These are phyloP conservation scores for Pelagophyceae sp. DNA, from an alignment of 352 stramenopile species.

Conservation along the genomic window DNA sequence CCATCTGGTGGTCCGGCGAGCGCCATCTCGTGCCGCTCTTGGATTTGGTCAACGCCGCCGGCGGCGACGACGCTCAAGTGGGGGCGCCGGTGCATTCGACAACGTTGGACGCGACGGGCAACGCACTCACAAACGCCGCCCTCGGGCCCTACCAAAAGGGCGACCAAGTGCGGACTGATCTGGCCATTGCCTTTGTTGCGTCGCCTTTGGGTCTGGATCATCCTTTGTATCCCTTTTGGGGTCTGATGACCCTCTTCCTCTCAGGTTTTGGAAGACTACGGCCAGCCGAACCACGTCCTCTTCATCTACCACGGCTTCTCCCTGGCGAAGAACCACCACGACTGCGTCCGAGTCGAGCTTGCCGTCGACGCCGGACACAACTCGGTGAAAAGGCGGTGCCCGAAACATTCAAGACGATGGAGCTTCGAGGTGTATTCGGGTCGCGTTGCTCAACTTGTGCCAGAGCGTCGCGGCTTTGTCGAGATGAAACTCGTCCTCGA, in stretches of 20 bases:
- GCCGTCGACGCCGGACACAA: neutral
- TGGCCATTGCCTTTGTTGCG: too few species aligned
- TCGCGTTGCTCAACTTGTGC: too few species aligned
- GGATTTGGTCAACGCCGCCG: constrained; percentile 82
- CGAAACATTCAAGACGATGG: too few species aligned
- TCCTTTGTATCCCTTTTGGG: too few species aligned
- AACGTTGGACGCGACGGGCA: neutral
- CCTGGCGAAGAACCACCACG: constrained; percentile 58
- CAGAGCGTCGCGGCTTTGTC: too few species aligned
- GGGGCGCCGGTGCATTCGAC: constrained; percentile 21
- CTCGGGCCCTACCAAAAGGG: constrained; percentile 29
- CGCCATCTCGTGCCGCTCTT: constrained; percentile 78
- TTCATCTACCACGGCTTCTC: constrained; percentile 81
- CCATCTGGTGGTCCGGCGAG: constrained; percentile 80
- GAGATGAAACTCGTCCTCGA: too few species aligned
- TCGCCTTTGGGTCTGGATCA: too few species aligned
- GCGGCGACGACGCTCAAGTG: neutral
- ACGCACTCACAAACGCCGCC: neutral
- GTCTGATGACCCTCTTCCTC: too few species aligned
- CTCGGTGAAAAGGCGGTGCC: too few species aligned
- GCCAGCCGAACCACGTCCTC: constrained; percentile 86
- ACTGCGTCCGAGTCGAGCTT: constrained; percentile 50
- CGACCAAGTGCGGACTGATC: too few species aligned
- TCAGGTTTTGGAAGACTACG: constrained; percentile 82
- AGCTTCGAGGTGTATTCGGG: too few species aligned